phyloP scores from a whole-genome alignment of 345 rosid genomes.

The Eutrema yunnanense region DNA sequence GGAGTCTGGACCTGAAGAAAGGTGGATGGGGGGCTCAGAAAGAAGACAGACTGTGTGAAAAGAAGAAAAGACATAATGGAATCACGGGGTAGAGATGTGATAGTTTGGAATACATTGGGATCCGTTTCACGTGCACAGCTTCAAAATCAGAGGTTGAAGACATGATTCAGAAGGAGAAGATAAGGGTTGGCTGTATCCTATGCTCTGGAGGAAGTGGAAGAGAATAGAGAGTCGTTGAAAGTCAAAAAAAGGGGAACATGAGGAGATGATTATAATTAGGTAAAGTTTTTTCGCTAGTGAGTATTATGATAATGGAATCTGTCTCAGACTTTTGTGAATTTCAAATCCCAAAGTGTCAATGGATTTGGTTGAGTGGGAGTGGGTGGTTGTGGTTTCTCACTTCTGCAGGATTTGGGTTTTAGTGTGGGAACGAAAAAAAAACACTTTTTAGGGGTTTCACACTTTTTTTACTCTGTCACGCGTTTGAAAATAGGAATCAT shows the following conservation, averaged over 20 bases:
- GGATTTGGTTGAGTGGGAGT: slow-evolving; percentile 36
- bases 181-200: slow-evolving; percentile 24
- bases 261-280: slow-evolving; percentile 14
- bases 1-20: slow-evolving; percentile 13
- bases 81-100: slow-evolving; percentile 28
- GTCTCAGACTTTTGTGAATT: slow-evolving; percentile 18
- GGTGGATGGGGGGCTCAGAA: not conserved
- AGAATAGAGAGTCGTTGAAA: slow-evolving; percentile 25
- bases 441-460: slow-evolving; percentile 4
- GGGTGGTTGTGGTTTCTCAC: slow-evolving; percentile 29
- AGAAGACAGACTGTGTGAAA: slow-evolving; percentile 20
- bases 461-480: slow-evolving; percentile 19
- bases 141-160: slow-evolving; percentile 16
- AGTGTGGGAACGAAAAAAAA: not conserved
- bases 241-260: slow-evolving; percentile 3
- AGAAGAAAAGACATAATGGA: slow-evolving; percentile 30
- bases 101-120: slow-evolving; percentile 24
- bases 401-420: slow-evolving; percentile 17
- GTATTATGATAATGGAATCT: slow-evolving; percentile 20
- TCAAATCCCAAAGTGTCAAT: slow-evolving; percentile 22
- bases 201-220: slow-evolving; percentile 5
- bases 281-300: slow-evolving; percentile 13
- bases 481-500: slow-evolving; percentile 25
- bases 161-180: slow-evolving; percentile 9
- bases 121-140: slow-evolving; percentile 26